A percentile compares a stretch with the other conserved stretches of the same genome.
Conservation (phyloP, 805 yeast species). For the Candida germanica region DNA sequence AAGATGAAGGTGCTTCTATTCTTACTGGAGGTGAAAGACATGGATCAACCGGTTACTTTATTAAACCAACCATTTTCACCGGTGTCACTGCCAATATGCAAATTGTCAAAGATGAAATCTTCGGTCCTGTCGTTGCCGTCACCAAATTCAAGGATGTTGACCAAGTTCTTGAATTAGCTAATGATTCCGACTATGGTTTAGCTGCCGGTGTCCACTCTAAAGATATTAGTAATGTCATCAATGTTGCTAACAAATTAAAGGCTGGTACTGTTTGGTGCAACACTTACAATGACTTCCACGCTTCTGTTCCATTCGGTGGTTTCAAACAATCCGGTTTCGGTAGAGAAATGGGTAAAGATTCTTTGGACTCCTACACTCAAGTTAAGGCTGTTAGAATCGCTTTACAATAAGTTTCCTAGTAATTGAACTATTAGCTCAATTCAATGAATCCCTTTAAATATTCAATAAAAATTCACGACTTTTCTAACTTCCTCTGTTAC, state of each 20-base stretch:
- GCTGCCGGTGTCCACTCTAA: slow-evolving; percentile 89
- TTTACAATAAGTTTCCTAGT: slow-evolving; percentile 13
- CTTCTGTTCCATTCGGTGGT: slow-evolving; percentile 89
- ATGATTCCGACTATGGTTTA: slow-evolving; percentile 79
- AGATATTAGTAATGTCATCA: slow-evolving; percentile 70
- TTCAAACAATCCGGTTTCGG: slow-evolving; percentile 90
- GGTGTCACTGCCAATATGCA: slow-evolving; percentile 72
- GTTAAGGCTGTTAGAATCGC: slow-evolving; percentile 74
- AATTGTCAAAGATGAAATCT: slow-evolving; percentile 85
- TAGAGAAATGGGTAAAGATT: slow-evolving; percentile 88
- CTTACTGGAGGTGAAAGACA: slow-evolving; percentile 79
- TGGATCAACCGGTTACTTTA: slow-evolving; percentile 67
- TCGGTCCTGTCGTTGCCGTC: slow-evolving; percentile 89
- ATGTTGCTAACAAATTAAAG: slow-evolving; percentile 68
- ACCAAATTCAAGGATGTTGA: slow-evolving; percentile 79
- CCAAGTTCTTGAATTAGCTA: slow-evolving; percentile 75
- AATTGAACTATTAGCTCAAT: no score
- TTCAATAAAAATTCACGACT: background rate
- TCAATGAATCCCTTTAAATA: background rate
- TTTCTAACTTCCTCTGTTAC: background rate
- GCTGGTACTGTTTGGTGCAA: slow-evolving; percentile 94
- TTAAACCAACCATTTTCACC: slow-evolving; percentile 82
- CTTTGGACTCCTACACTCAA: slow-evolving; percentile 81
- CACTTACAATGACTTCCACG: slow-evolving; percentile 86
- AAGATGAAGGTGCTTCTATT: slow-evolving; percentile 79